Percentiles rank a stretch among this genome's conserved stretches.
These are phyloP conservation scores for Cystobasidium slooffiae DNA, from an alignment of 1,284 basidiomycete species.

Conservation along the genomic window DNA sequence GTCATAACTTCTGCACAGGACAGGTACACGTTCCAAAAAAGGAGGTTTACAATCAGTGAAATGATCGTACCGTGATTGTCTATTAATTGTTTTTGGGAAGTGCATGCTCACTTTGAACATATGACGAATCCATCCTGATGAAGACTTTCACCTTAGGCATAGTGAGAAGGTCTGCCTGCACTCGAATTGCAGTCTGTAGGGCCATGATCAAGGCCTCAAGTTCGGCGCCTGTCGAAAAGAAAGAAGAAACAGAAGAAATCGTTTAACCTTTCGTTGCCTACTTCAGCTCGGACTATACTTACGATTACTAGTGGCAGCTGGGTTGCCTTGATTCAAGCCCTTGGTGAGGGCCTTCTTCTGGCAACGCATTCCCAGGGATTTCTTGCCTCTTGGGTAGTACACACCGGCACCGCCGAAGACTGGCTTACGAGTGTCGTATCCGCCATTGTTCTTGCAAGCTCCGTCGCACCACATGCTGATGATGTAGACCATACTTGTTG, in stretches of 20 bases:
- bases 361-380: neutral
- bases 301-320: conserved; percentile 12
- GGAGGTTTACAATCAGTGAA: too few species aligned
- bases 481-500: conserved; percentile 5
- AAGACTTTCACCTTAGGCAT: neutral
- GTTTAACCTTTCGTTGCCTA: too few species aligned
- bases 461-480: conserved; percentile 19
- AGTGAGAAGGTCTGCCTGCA: neutral
- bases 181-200: neutral
- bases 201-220: conserved; percentile 5
- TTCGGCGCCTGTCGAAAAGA: conserved; percentile 10
- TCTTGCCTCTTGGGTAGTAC: neutral
- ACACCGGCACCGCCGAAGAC: neutral
- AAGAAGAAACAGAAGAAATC: too few species aligned
- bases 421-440: neutral
- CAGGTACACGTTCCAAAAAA: neutral
- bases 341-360: neutral
- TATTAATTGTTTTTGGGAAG: too few species aligned
- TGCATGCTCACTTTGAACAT: conserved; percentile 4
- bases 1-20: conserved; percentile 5
- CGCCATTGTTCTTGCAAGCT: conserved; percentile 13
- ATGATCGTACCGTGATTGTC: too few species aligned
- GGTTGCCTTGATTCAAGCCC: neutral
- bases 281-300: too few species aligned
- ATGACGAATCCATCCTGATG: conserved; percentile 10